Evolutionary conservation across 768 basidiomycete genomes (phyloP).

Genomic region (Kwoniella sp.): DNA sequence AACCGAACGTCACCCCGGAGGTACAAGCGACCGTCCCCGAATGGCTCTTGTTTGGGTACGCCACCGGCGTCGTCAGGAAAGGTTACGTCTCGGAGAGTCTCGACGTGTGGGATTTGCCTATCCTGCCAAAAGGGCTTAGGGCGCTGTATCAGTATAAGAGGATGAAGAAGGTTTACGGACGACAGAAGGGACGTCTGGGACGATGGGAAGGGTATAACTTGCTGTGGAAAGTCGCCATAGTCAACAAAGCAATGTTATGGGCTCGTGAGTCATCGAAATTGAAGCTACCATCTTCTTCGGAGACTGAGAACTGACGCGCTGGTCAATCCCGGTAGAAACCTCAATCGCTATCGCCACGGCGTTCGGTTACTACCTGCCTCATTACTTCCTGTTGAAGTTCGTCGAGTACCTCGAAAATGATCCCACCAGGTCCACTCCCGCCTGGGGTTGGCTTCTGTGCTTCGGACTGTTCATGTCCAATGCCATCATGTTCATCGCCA

Average conservation of each 20-base stretch:
- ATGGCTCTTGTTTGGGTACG: slow-evolving; percentile 79
- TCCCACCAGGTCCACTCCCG: slow-evolving; percentile 61
- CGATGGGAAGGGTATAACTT: slow-evolving; percentile 48
- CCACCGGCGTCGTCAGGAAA: slow-evolving; percentile 82
- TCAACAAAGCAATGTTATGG: slow-evolving; percentile 41
- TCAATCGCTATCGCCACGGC: slow-evolving; percentile 51
- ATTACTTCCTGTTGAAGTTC: slow-evolving; percentile 67
- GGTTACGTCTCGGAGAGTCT: slow-evolving; percentile 73
- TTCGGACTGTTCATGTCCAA: slow-evolving; percentile 52
- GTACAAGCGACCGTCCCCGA: slow-evolving; percentile 56
- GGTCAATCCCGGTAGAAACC: slow-evolving; percentile 27
- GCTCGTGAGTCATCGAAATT: slow-evolving; percentile 42
- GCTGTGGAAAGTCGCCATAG: slow-evolving; percentile 48
- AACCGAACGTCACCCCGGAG: slow-evolving; percentile 74
- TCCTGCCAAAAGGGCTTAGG: slow-evolving; percentile 69
- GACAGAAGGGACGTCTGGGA: slow-evolving; percentile 38
- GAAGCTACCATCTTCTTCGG: not conserved
- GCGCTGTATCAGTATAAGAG: slow-evolving; percentile 38
- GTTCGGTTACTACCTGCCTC: slow-evolving; percentile 57
- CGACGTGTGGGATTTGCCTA: slow-evolving; percentile 84
- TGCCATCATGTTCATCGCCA: slow-evolving; percentile 57
- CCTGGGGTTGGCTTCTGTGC: slow-evolving; percentile 74
- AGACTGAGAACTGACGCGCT: not conserved
- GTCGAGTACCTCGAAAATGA: slow-evolving; percentile 71
- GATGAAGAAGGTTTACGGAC: slow-evolving; percentile 48